Evolutionary conservation across 495 filamentous ascomycete genomes (phyloP), one percentile per base, ranked within the genome.

Genomic region (Parmelia sp.): DNA sequence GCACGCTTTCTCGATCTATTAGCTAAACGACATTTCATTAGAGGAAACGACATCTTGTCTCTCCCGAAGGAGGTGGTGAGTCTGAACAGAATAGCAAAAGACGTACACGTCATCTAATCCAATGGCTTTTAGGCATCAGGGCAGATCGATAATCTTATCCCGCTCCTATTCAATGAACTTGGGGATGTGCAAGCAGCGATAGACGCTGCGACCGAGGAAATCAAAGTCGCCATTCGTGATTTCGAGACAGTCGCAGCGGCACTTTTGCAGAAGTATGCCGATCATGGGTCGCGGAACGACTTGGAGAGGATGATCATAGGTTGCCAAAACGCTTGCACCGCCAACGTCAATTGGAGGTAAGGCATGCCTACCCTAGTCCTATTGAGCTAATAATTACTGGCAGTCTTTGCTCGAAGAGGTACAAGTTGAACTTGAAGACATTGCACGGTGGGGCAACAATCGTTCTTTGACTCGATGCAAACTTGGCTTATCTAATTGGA

Each of bases 21-120:
- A 10, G 35, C 35, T 36, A 36, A 36, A 36, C 35, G 35, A n/a
- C 15, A 29, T 31, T 21, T 35, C 23, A 35, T 35, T 37, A 57
- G 56, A 36, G 19, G 11, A 31, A 57, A 57, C 25, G 56, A 57
- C 56, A 57, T 57, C 31, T 36, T 57, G 23, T 57, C 56, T n/a
- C 27, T 57, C 15, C 33, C 33, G 21, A 57, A 57, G 23, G 56
- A 57, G 36, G 10, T 57, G 33, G 56, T 57, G 27, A 19, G 56
- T 36, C n/a, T 15, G 33, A 29, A 25, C 51, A 14, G 25, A 56
- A 29, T 56, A 29, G 25, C 15, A 56, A 33, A 31, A 25, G 33
- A 56, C 51, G 14, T 33, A 25, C 25, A 33, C 51, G 33, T 29
- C 36, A 35, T 35, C 25, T 29, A 21, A 33, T 35, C 25, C 36